Conservation (phyloP, 208 protist species). For the Trypanosomatidae sp. region DNA sequence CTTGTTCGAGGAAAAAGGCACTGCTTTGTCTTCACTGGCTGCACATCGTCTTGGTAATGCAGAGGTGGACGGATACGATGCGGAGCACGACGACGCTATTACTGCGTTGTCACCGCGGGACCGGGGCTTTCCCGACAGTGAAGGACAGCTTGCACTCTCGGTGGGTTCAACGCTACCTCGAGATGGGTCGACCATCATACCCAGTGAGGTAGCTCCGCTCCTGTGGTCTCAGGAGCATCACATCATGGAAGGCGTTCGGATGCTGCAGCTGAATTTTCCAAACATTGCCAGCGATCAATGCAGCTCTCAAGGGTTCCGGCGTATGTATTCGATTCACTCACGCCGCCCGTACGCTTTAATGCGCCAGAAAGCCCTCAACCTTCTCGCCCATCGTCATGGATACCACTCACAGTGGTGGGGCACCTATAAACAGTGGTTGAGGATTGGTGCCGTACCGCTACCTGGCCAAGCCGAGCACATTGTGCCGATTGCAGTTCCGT, state of each 20-base stretch:
- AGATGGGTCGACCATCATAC: not conserved
- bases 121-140: not conserved
- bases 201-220: not conserved
- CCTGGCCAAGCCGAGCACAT: slow-evolving; percentile 19
- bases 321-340: slow-evolving; percentile 23
- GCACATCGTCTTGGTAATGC: not conserved
- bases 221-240: not conserved
- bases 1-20: not conserved
- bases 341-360: slow-evolving; percentile 15
- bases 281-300: not conserved
- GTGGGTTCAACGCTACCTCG: not conserved
- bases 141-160: not conserved
- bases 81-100: not conserved
- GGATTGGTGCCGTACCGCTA: slow-evolving; percentile 15
- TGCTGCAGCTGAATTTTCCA: slow-evolving; percentile 8
- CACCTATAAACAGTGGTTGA: slow-evolving; percentile 40
- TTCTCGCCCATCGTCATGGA: slow-evolving; percentile 7
- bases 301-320: not conserved
- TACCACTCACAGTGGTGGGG: slow-evolving; percentile 76
- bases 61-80: not conserved
- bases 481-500: slow-evolving; percentile 10
- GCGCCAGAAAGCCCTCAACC: slow-evolving; percentile 24
- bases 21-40: not conserved
- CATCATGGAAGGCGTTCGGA: not conserved
- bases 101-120: not conserved